phyloP scores from a whole-genome alignment of 1,284 basidiomycete species.

The Apiotrichum brassicae region DNA sequence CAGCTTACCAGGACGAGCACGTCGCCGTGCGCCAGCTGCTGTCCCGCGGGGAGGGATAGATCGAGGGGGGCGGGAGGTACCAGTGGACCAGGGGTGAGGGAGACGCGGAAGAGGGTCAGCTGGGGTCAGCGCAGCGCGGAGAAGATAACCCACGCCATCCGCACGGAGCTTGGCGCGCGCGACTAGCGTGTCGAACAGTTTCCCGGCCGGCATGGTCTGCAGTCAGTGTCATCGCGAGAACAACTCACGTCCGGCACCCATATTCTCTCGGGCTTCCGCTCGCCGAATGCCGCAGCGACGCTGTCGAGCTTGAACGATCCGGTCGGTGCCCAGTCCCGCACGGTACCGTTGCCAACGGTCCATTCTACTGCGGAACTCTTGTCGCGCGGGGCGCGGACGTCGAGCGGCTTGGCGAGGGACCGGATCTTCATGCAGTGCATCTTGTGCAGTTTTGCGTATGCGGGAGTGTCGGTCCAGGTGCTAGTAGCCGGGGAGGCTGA shows the following conservation, averaged over 20 bases:
- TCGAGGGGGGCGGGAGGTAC: constrained; percentile 10
- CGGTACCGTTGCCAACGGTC: constrained; percentile 14
- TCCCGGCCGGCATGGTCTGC: constrained; percentile 27
- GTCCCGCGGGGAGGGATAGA: constrained; percentile 16
- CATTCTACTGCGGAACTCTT: constrained; percentile 33
- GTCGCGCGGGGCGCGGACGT: constrained; percentile 6
- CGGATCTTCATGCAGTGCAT: constrained; percentile 33
- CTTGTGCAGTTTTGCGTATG: constrained; percentile 33
- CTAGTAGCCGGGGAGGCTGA: no score
- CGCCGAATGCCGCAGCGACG: constrained; percentile 1
- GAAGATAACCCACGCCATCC: constrained; percentile 2
- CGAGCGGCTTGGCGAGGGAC: constrained; percentile 26
- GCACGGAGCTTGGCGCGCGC: constrained; percentile 12
- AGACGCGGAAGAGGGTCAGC: constrained; percentile 12
- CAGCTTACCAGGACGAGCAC: constrained; percentile 20
- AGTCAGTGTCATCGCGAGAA: neutral
- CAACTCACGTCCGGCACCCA: constrained; percentile 27
- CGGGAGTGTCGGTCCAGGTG: neutral
- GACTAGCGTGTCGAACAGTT: constrained; percentile 24
- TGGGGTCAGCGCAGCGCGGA: neutral
- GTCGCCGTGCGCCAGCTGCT: constrained; percentile 20
- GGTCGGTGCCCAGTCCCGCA: constrained; percentile 16
- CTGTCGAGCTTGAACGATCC: constrained; percentile 14
- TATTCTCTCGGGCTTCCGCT: constrained; percentile 7
- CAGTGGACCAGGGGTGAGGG: constrained; percentile 8